Base-by-base conservation (phyloP, 1,284 basidiomycete genomes). In the Irpex sp. region DNA sequence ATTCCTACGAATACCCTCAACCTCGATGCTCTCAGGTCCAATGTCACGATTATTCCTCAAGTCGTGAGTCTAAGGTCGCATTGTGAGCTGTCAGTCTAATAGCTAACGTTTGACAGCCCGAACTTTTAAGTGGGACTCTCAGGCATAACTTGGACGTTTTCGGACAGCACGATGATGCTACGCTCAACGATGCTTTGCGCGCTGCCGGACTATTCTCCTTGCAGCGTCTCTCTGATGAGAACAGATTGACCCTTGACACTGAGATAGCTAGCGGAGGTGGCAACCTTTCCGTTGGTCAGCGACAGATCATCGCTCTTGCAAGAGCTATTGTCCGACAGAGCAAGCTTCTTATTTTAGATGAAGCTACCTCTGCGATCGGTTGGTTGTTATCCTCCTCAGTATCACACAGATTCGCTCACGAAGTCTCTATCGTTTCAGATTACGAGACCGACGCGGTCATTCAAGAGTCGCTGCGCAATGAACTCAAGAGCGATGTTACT, bases 81-180 rank as follows among this genome's bases (percentile, higher is more conserved):
- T 39, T 39, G 53, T 36, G 57, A 19, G 21, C 11, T 55, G 8
- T 13, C 26, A 6, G 11, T 7, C 7, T 33, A 33, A 13, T 26
- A 33, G 2, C 26, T 8, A 5, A 50, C 36, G 35, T 35, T 36
- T 11, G 53, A 21, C 58, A 86, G 81, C 90, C 92, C 7, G 87
- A 89, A 66, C 77, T 89, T 0, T 73, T 90, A 55, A 83, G 81
- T 63, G 88, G 85, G 11, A 79, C 81, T 0, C 71, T 88, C 35
- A 77, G 85, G 9, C 73, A 81, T 58, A 88, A 87, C 70, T 70
- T 90, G 8, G 88, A 89, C 69, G 92, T 92, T 0, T 94, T 93
- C 70, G 83, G 81, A 5, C 81, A 89, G 70, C 80, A 88, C 69
- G 88, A 92, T 59, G 92, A 94, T 71, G 82, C 83, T 1, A 77